These are phyloP conservation scores for Aegilops sharonensis DNA, from an alignment of 176 grass and related monocot species.

Conservation along the genomic window DNA sequence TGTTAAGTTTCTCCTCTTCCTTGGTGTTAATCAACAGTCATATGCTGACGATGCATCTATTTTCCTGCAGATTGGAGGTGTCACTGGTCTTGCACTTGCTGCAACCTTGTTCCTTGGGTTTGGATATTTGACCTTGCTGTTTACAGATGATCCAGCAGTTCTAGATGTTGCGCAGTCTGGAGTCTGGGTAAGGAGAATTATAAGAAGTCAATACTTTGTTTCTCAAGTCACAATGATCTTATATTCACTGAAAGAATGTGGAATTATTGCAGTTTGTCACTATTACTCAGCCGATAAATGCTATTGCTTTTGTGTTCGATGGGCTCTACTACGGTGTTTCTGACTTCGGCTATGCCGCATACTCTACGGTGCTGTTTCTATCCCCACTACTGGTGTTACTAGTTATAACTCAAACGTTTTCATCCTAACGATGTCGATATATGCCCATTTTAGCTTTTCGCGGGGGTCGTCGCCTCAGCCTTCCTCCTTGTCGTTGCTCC, in stretches of 20 bases:
- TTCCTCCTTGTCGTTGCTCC: slow-evolving; percentile 58
- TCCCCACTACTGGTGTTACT: neutral
- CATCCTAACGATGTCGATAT: neutral
- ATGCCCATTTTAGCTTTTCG: slow-evolving; percentile 47
- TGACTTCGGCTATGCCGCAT: slow-evolving; percentile 85
- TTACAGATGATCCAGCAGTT: slow-evolving; percentile 75
- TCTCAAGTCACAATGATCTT: neutral
- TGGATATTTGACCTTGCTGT: slow-evolving; percentile 59
- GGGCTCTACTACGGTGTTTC: slow-evolving; percentile 92
- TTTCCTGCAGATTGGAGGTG: slow-evolving; percentile 59
- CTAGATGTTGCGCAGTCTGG: slow-evolving; percentile 61
- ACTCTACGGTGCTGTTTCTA: slow-evolving; percentile 58
- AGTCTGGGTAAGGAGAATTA: slow-evolving; percentile 65
- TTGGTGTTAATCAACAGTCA: neutral
- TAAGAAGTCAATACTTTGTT: neutral
- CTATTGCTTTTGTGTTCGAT: slow-evolving; percentile 80
- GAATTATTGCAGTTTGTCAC: slow-evolving; percentile 73
- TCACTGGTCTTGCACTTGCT: slow-evolving; percentile 64
- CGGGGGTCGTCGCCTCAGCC: slow-evolving; percentile 52
- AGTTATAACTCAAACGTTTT: neutral
- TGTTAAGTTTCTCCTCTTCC: neutral
- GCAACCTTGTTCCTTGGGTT: slow-evolving; percentile 73
- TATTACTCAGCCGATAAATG: slow-evolving; percentile 85
- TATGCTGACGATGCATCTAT: neutral
- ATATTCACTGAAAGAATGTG: neutral